Conservation (phyloP, 176 grass and related monocot species). For the Avena eriantha region DNA sequence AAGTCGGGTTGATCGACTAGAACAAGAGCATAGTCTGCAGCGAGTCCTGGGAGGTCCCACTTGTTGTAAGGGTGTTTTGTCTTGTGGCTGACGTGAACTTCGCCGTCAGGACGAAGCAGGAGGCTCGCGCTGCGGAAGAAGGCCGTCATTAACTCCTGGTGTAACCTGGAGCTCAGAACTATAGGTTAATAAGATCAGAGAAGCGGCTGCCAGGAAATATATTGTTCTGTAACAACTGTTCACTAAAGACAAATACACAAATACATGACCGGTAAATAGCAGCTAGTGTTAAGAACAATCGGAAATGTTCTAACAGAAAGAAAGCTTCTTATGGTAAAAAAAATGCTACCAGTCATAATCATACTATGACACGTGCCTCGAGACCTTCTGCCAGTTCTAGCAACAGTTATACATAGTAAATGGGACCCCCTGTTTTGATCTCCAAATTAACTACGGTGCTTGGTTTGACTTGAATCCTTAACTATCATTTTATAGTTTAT, state of each 20-base stretch:
- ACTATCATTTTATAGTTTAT: background rate
- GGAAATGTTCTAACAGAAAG: background rate
- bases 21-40: conserved; percentile 34
- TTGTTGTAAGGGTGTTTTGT: conserved; percentile 23
- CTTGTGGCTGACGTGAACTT: conserved; percentile 72
- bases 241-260: background rate
- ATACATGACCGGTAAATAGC: too few species aligned
- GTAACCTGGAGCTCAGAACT: conserved; percentile 38
- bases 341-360: background rate
- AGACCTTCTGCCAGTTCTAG: background rate
- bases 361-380: background rate
- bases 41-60: conserved; percentile 51
- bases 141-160: conserved; percentile 27
- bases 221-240: background rate
- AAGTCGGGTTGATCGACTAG: conserved; percentile 30
- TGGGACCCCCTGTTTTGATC: background rate
- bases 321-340: conserved; percentile 13
- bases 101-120: conserved; percentile 47
- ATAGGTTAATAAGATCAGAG: background rate
- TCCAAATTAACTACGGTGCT: background rate
- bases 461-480: background rate
- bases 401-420: background rate
- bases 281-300: too few species aligned
- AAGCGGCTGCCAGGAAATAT: background rate
- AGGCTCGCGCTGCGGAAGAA: conserved; percentile 46